Conservation (phyloP, 768 basidiomycete genomes). For the Amanita rimosa region DNA sequence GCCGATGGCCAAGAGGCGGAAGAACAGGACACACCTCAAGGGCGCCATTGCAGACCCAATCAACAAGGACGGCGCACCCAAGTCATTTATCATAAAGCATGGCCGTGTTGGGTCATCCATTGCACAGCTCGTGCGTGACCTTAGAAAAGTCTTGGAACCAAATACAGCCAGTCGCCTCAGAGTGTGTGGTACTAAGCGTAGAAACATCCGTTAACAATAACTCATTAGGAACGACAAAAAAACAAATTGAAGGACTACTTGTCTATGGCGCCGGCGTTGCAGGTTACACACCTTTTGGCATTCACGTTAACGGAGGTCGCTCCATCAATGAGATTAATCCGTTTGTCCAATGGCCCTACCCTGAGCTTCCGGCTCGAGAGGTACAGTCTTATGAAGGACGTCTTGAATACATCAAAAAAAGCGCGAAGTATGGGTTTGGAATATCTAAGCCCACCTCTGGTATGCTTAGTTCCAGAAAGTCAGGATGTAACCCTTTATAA, state of each 20-base stretch:
- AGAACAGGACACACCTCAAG: conserved; percentile 77
- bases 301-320: conserved; percentile 82
- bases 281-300: conserved; percentile 87
- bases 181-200: conserved; percentile 30
- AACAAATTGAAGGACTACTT: conserved; percentile 94
- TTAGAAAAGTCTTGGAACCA: conserved; percentile 96
- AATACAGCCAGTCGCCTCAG: conserved; percentile 90
- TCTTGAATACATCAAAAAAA: conserved; percentile 52
- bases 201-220: background rate
- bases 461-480: conserved; percentile 24
- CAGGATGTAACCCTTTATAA: background rate
- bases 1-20: conserved; percentile 64
- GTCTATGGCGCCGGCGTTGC: conserved; percentile 80
- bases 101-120: conserved; percentile 86
- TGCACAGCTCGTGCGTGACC: conserved; percentile 81
- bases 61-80: conserved; percentile 40
- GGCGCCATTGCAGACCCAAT: conserved; percentile 24
- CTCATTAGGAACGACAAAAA: conserved; percentile 68
- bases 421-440: conserved; percentile 75
- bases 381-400: conserved; percentile 85
- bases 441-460: conserved; percentile 87
- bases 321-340: conserved; percentile 78
- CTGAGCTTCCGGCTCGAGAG: conserved; percentile 88
- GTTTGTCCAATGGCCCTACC: conserved; percentile 85
- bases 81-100: conserved; percentile 95